Evolutionary conservation across 2,329 filamentous ascomycete species (phyloP).

Genomic region (Hypoxylon sp.): DNA sequence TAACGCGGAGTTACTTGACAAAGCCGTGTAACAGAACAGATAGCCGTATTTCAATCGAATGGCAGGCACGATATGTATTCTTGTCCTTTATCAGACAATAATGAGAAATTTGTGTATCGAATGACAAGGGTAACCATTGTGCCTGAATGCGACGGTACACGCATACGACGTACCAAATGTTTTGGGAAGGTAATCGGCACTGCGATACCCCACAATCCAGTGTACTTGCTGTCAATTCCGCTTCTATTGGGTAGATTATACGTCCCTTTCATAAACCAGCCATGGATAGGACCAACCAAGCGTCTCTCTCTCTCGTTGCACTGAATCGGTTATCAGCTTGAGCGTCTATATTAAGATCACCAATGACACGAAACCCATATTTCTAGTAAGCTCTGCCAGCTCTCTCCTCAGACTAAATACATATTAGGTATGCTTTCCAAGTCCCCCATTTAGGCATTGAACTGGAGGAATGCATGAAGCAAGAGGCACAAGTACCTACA

Average conservation of each 20-base stretch:
- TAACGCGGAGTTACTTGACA: not conserved
- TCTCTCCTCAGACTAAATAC: not conserved
- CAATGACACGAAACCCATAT: not conserved
- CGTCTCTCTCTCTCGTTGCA: constrained; percentile 4
- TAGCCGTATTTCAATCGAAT: not conserved
- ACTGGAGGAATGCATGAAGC: too few relatives aligned
- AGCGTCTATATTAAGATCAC: constrained; percentile 17
- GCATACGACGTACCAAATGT: not conserved
- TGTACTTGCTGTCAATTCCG: not conserved
- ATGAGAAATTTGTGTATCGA: not conserved
- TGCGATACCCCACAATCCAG: not conserved
- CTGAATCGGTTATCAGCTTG: not conserved
- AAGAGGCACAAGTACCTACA: too few relatives aligned
- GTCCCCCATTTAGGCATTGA: not conserved
- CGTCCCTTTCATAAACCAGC: constrained; percentile 32
- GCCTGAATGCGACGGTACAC: not conserved
- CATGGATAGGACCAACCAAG: constrained; percentile 28
- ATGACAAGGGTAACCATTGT: not conserved
- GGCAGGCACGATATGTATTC: not conserved
- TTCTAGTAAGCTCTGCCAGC: not conserved
- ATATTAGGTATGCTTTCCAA: not conserved
- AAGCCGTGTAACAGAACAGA: not conserved
- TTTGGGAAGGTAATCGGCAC: constrained; percentile 1
- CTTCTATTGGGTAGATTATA: constrained; percentile 5
- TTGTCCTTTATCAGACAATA: not conserved